These are phyloP conservation scores for Fremontodendron californicum DNA, from an alignment of 345 rosid genomes.

Conservation along the genomic window DNA sequence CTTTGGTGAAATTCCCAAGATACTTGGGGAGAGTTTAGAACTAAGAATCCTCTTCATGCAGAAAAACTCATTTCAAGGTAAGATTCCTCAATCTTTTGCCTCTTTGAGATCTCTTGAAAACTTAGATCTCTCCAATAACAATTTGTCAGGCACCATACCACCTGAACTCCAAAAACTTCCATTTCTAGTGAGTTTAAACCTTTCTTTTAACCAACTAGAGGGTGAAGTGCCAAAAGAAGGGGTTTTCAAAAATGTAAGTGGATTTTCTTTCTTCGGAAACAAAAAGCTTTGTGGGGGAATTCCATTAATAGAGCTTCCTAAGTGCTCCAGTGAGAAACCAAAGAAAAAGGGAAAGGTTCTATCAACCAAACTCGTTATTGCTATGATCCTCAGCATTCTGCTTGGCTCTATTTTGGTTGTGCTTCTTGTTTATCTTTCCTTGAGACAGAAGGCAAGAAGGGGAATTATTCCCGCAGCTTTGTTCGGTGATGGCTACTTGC, in stretches of 20 bases:
- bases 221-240: slow-evolving; percentile 22
- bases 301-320: slow-evolving; percentile 3
- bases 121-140: slow-evolving; percentile 22
- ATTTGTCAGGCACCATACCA: slow-evolving; percentile 21
- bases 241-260: slow-evolving; percentile 18
- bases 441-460: not conserved
- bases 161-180: not conserved
- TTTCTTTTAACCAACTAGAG: slow-evolving; percentile 27
- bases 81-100: slow-evolving; percentile 14
- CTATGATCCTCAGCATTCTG: too few relatives aligned
- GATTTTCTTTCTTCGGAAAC: slow-evolving; percentile 14
- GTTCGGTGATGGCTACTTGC: not conserved
- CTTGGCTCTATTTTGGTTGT: not conserved
- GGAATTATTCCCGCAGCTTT: not conserved
- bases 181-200: slow-evolving; percentile 13
- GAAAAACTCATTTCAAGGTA: slow-evolving; percentile 16
- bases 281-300: slow-evolving; percentile 24
- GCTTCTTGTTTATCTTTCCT: not conserved
- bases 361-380: not conserved
- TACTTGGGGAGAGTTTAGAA: not conserved
- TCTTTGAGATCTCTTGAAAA: not conserved
- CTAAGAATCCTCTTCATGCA: not conserved
- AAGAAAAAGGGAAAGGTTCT: not conserved
- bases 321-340: not conserved
- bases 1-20: slow-evolving; percentile 15